Evolutionary conservation across 2,329 filamentous ascomycete species (phyloP).

Genomic region (Phialophora chinensis): DNA sequence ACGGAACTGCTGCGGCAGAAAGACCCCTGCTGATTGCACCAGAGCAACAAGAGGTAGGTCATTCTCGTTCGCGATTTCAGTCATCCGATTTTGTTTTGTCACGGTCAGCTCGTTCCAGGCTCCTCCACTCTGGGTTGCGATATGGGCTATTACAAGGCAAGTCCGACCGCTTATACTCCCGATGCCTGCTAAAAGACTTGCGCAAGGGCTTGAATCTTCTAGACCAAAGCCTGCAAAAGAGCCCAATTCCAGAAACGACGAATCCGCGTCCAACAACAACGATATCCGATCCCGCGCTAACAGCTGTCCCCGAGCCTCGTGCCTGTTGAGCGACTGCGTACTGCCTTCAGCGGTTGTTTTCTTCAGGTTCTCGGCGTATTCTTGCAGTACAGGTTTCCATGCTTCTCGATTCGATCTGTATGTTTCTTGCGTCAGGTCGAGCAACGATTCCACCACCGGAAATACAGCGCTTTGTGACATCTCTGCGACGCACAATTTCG

Average conservation of each 20-base stretch:
- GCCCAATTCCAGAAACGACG: constrained; percentile 50
- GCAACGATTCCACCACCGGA: constrained; percentile 16
- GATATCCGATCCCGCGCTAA: constrained; percentile 49
- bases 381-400: constrained; percentile 45
- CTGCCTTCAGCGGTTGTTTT: constrained; percentile 44
- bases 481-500: background rate
- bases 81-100: constrained; percentile 48
- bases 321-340: constrained; percentile 41
- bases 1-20: constrained; percentile 53
- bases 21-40: constrained; percentile 52
- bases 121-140: constrained; percentile 51
- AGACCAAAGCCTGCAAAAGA: constrained; percentile 47
- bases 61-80: constrained; percentile 50
- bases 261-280: constrained; percentile 48
- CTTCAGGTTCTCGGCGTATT: constrained; percentile 42
- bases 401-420: constrained; percentile 37
- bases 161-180: constrained; percentile 47
- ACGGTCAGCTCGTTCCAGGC: constrained; percentile 52
- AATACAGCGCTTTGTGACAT: constrained; percentile 19
- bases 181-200: constrained; percentile 49
- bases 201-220: constrained; percentile 48
- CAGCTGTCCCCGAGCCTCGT: constrained; percentile 43
- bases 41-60: constrained; percentile 49
- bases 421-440: constrained; percentile 37
- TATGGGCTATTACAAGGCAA: constrained; percentile 51